Base-by-base conservation (phyloP, 1,284 basidiomycete genomes). In the Apiotrichum gamsii region DNA sequence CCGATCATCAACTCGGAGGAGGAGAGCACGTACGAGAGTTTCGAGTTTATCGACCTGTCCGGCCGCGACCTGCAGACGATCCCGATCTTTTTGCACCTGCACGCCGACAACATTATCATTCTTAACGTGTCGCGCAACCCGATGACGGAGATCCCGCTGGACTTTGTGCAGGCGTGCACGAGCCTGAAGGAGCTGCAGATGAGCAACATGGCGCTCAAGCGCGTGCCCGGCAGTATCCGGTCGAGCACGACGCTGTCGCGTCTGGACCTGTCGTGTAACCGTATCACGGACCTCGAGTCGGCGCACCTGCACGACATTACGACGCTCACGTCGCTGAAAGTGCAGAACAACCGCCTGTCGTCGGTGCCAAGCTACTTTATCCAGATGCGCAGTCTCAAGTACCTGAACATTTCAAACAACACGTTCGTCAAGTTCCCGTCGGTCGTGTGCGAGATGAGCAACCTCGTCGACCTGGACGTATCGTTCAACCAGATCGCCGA, bases 371-470 rank as follows among this genome's bases (percentile, higher is more conserved):
- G 80, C 70, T 88, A 89, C 65, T 93, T 97, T 59, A 79, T 83
- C 3, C 78, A 83, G 16, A 76, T 98, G 58, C 76, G 78, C 31
- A 72, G 78, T 39, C 79, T 97, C 43, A 81, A 81, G 45, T 82
- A 82, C 39, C 79, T 98, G 61, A 95, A 97, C 74, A 86, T 99
- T 54, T 95, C 90, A 40, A 98, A 97, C 75, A 99, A 98, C 76
- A 90, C 90, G 65, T 91, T 97, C 68, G 81, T 82, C 35, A 72
- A 67, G n/a, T 79, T 98, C 49, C 93, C 94, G 0, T 54, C 74
- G 0, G 85, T 87, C 20, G 79, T 98, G 16, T 85, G 82, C 66
- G 76, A 85, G 50, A 81, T 97, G 65, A 74, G 77, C 5, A 80
- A 77, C 16, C 79, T 98, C 23, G 75, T 81, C 25, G 89, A 94